Conservation (phyloP, 805 yeast genomes). For the Metschnikowia henanensis region DNA sequence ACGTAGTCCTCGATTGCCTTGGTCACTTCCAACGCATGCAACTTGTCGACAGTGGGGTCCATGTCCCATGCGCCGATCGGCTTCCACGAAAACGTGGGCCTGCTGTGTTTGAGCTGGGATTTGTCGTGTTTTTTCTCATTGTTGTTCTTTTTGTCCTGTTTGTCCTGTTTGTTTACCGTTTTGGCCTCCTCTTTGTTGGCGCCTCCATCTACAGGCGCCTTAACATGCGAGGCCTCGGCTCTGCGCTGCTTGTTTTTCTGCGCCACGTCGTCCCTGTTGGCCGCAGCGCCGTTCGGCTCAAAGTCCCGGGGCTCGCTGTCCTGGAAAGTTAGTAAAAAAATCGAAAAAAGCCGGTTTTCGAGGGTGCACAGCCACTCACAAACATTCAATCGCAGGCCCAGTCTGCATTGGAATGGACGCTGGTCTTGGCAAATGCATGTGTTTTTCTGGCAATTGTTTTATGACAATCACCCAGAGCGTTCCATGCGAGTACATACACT, state of each 20-base stretch:
- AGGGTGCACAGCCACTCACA: too few species aligned
- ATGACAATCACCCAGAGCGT: too few species aligned
- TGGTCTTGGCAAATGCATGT: background rate
- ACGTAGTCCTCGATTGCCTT: slow-evolving; percentile 56
- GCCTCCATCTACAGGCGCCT: slow-evolving; percentile 16
- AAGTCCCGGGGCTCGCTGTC: slow-evolving; percentile 9
- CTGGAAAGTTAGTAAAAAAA: slow-evolving; percentile 4
- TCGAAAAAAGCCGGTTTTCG: background rate
- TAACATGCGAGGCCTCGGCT: slow-evolving; percentile 14
- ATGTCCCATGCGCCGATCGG: slow-evolving; percentile 41
- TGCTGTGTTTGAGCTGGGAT: slow-evolving; percentile 6
- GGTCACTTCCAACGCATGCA: slow-evolving; percentile 22
- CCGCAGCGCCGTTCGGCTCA: slow-evolving; percentile 17
- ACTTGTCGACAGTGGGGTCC: slow-evolving; percentile 24
- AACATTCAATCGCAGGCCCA: too few species aligned
- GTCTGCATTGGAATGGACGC: too few species aligned
- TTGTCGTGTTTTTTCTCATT: background rate
- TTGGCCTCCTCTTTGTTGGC: background rate
- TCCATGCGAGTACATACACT: too few species aligned
- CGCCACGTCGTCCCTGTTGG: slow-evolving; percentile 19
- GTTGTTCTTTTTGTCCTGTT: background rate
- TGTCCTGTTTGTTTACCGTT: background rate
- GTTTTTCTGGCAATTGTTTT: too few species aligned
- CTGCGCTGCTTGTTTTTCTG: slow-evolving; percentile 13
- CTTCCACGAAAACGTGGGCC: slow-evolving; percentile 40